Evolutionary conservation across 2,329 filamentous ascomycete genomes (phyloP).

Genomic region (Neonectria magnoliae): DNA sequence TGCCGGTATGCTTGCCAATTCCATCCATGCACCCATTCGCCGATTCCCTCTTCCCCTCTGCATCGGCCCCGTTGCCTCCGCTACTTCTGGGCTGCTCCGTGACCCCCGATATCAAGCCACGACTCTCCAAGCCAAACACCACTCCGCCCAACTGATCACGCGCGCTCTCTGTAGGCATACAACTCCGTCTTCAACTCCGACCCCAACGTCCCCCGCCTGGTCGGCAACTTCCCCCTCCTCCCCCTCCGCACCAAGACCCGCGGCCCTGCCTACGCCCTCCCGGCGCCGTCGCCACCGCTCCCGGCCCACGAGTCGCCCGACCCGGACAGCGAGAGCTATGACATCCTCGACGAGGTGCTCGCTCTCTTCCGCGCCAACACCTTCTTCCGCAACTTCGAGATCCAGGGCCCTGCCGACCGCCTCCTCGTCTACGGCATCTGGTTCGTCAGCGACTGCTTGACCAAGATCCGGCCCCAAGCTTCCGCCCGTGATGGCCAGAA

Average conservation of each 20-base stretch:
- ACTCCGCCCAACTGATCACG: constrained; percentile 36
- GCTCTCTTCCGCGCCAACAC: constrained; percentile 96
- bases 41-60: constrained; percentile 5
- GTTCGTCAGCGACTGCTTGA: constrained; percentile 90
- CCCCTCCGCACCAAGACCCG: constrained; percentile 94
- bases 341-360: constrained; percentile 94
- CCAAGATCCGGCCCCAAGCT: constrained; percentile 84
- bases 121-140: constrained; percentile 5
- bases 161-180: constrained; percentile 74
- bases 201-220: constrained; percentile 69
- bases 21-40: neutral
- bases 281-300: constrained; percentile 65
- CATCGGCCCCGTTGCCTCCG: constrained; percentile 25
- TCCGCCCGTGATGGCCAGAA: constrained; percentile 68
- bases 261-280: constrained; percentile 91
- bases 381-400: constrained; percentile 99
- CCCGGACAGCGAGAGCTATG: constrained; percentile 91
- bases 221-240: constrained; percentile 94
- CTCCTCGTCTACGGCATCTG: constrained; percentile 97
- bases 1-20: constrained; percentile 56
- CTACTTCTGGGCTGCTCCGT: constrained; percentile 21
- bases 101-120: constrained; percentile 27
- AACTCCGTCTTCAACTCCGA: constrained; percentile 95
- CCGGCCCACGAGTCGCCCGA: constrained; percentile 73
- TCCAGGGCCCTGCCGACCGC: constrained; percentile 93